Percentiles rank a stretch among this genome's conserved stretches.
phyloP scores from a whole-genome alignment of 768 basidiomycete species.

The Pleurotus ostreatus region DNA sequence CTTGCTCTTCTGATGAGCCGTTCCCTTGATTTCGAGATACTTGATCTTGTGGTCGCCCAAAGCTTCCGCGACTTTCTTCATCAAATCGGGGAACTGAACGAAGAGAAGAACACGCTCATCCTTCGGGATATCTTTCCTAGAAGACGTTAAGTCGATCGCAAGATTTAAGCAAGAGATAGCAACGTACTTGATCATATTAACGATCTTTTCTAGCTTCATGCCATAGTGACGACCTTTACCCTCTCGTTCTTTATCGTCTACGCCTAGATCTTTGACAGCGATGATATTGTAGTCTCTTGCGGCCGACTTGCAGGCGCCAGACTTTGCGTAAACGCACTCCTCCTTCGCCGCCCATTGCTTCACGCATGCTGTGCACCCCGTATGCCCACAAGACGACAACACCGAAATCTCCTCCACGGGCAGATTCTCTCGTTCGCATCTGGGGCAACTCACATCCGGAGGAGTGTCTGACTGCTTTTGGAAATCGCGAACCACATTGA shows the following conservation, averaged over 20 bases:
- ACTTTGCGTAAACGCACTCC: slow-evolving; percentile 73
- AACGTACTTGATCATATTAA: slow-evolving; percentile 70
- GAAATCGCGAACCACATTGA: slow-evolving; percentile 85
- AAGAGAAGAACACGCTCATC: slow-evolving; percentile 87
- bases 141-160: slow-evolving; percentile 5
- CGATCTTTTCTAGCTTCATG: slow-evolving; percentile 75
- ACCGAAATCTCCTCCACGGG: slow-evolving; percentile 73
- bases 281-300: slow-evolving; percentile 83
- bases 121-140: slow-evolving; percentile 62
- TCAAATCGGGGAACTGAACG: slow-evolving; percentile 94
- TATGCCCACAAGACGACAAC: slow-evolving; percentile 89
- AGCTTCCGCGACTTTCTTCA: slow-evolving; percentile 86
- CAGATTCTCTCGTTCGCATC: slow-evolving; percentile 51
- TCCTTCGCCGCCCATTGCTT: slow-evolving; percentile 67
- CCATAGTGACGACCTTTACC: slow-evolving; percentile 76
- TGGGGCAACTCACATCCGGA: slow-evolving; percentile 56
- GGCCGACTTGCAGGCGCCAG: slow-evolving; percentile 71
- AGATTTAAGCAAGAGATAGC: neutral
- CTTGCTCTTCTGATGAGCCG: slow-evolving; percentile 73
- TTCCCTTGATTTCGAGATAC: slow-evolving; percentile 80
- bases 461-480: slow-evolving; percentile 69
- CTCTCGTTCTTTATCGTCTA: slow-evolving; percentile 73
- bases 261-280: slow-evolving; percentile 70
- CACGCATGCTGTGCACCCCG: slow-evolving; percentile 77
- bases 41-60: slow-evolving; percentile 66